Percentiles rank a stretch among this genome's conserved stretches.
These are phyloP conservation scores for Allantophomopsis cytisporea DNA, from an alignment of 2,329 filamentous ascomycete species.

Conservation along the genomic window DNA sequence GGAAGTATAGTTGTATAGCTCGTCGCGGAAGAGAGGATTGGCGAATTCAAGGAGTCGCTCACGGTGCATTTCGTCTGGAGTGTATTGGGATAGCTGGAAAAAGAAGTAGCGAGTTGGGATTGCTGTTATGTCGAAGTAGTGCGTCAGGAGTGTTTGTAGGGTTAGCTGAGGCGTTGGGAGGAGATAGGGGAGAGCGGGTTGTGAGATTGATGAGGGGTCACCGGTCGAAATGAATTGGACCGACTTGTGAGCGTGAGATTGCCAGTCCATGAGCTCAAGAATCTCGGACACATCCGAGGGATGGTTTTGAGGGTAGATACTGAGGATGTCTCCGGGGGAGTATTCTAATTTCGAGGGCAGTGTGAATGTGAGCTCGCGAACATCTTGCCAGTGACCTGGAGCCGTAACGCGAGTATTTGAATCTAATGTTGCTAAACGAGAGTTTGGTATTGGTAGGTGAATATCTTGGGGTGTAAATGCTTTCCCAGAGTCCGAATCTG, in stretches of 20 bases:
- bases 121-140: constrained; percentile 79
- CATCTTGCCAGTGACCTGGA: constrained; percentile 78
- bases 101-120: constrained; percentile 87
- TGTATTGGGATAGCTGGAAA: constrained; percentile 62
- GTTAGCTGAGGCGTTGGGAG: constrained; percentile 25
- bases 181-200: constrained; percentile 23
- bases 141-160: constrained; percentile 61
- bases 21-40: constrained; percentile 67
- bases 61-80: constrained; percentile 56
- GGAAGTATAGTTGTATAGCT: constrained; percentile 92
- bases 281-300: constrained; percentile 66
- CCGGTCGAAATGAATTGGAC: constrained; percentile 35
- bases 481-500: constrained; percentile 2
- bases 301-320: constrained; percentile 81
- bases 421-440: constrained; percentile 34
- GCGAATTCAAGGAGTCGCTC: constrained; percentile 77
- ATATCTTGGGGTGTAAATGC: background rate
- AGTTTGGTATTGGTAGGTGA: constrained; percentile 6
- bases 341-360: constrained; percentile 25
- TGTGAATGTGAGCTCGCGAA: constrained; percentile 61
- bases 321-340: constrained; percentile 67
- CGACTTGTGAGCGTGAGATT: constrained; percentile 51
- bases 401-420: constrained; percentile 67
- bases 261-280: constrained; percentile 70
- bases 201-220: constrained; percentile 15